A percentile compares a stretch with the other conserved stretches of the same genome.
Evolutionary conservation across 306 rosid genomes (phyloP).

Genomic region (Comarum palustre): DNA sequence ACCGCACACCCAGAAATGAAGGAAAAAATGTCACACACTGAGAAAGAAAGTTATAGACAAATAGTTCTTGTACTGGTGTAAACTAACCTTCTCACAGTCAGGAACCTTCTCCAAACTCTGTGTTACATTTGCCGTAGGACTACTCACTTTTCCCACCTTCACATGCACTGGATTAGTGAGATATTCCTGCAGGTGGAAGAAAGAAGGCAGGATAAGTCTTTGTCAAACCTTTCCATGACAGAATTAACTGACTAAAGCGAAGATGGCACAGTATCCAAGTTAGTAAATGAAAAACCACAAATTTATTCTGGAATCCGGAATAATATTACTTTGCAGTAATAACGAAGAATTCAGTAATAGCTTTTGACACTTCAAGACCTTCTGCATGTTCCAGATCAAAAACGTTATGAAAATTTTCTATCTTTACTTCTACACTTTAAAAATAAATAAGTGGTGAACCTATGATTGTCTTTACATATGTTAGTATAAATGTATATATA

Average conservation of each 20-base stretch:
- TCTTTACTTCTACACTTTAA: neutral
- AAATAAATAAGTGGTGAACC: neutral
- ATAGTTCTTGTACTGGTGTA: neutral
- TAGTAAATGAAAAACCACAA: neutral
- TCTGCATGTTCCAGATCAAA: neutral
- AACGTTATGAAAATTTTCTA: neutral
- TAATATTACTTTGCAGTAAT: neutral
- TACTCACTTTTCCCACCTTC: constrained; percentile 84
- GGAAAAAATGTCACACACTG: neutral
- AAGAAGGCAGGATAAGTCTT: neutral
- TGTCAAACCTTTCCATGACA: neutral
- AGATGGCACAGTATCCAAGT: neutral
- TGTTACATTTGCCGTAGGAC: constrained; percentile 82
- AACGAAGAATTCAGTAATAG: neutral
- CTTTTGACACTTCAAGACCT: neutral
- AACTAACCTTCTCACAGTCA: constrained; percentile 67
- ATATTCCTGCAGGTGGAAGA: constrained; percentile 66
- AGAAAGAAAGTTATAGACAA: neutral
- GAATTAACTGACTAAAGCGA: neutral
- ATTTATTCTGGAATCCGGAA: neutral
- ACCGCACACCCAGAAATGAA: neutral
- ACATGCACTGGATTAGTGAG: constrained; percentile 66
- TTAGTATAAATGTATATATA: neutral
- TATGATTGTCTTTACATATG: neutral
- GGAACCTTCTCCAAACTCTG: constrained; percentile 74